Evolutionary conservation across 2,329 filamentous ascomycete species (phyloP), one percentile per base, ranked within the genome.

Genomic region (Arthrobotrys sphaeroides): DNA sequence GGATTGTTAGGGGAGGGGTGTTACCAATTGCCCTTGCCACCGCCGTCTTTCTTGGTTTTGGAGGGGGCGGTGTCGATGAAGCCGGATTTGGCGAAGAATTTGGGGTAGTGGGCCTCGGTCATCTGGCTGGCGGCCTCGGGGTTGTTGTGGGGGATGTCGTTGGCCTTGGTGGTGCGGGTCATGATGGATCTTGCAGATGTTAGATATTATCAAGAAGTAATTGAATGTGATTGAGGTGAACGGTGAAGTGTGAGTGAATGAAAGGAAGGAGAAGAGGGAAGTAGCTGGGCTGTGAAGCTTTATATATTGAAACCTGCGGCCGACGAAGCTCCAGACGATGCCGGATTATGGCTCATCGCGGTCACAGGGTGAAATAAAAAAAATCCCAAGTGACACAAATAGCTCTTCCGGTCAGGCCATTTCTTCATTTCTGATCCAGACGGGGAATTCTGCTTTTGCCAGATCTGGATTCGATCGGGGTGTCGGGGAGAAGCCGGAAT

Each of bases 81-180:
- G 79, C 94, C 94, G 75, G 88, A 85, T 85, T 97, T 97, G 83
- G 89, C 93, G 83, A 98, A 98, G 88, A 91, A 98, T 81, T 93
- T 92, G 81, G 95, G 94, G 26, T 96, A 85, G 80, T 90, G 88
- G 79, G 95, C 91, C 78, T 91, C 87, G 66, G 88, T 86, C 60
- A 86, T 83, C 77, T 88, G 89, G 80, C 95, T 91, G 79, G 90
- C 90, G 79, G 92, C 85, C 81, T 88, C 91, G 80, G 89, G 89
- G 85, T 97, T 91, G 86, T 96, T 91, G 85, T 94, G 94, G 22
- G 79, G 79, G 55, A 79, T 66, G 84, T 96, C 93, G 85, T 93
- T 96, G 86, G 87, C 88, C 87, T 98, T 99, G 89, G 94, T 92
- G 78, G 94, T 96, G 83, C 95, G 94, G 86, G 95, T 97, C 94